These are phyloP conservation scores for Pseudocohnilembus persalinus DNA, from an alignment of 169 alveolate genomes.

Conservation along the genomic window DNA sequence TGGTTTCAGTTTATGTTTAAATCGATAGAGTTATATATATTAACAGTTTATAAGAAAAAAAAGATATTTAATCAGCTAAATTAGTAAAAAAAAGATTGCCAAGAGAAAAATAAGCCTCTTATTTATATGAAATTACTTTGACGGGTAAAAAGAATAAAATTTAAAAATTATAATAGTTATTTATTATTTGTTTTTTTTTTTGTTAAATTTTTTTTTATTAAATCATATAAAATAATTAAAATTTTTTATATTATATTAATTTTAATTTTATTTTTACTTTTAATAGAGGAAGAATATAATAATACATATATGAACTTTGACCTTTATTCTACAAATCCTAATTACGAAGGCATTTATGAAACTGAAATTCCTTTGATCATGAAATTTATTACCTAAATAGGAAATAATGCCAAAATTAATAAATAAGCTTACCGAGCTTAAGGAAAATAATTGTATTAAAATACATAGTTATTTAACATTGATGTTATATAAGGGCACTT, in stretches of 20 bases:
- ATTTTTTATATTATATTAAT: too few species aligned
- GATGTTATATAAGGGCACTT: slow-evolving; percentile 25
- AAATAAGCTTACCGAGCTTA: slow-evolving; percentile 44
- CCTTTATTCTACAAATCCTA: slow-evolving; percentile 66
- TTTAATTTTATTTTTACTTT: too few species aligned
- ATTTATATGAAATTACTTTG: slow-evolving; percentile 68
- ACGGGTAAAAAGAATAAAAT: not conserved
- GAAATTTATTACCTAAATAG: slow-evolving; percentile 67
- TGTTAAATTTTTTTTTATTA: too few species aligned
- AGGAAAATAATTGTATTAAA: slow-evolving; percentile 39
- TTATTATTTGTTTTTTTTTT: too few species aligned
- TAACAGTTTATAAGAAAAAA: slow-evolving; percentile 59
- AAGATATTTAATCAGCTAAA: slow-evolving; percentile 43
- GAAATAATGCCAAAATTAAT: slow-evolving; percentile 64
- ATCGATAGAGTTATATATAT: slow-evolving; percentile 74
- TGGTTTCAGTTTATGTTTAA: slow-evolving; percentile 65
- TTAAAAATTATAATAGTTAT: too few species aligned
- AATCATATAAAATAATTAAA: too few species aligned
- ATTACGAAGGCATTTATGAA: slow-evolving; percentile 86
- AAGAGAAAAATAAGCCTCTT: slow-evolving; percentile 71
- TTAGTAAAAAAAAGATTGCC: slow-evolving; percentile 76
- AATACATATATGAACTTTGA: slow-evolving; percentile 59
- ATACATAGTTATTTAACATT: slow-evolving; percentile 27
- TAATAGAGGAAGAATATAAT: slow-evolving; percentile 68
- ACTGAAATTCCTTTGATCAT: slow-evolving; percentile 75